These are phyloP conservation scores for Lonicera japonica DNA, from an alignment of 129 eudicot species.

Conservation along the genomic window DNA sequence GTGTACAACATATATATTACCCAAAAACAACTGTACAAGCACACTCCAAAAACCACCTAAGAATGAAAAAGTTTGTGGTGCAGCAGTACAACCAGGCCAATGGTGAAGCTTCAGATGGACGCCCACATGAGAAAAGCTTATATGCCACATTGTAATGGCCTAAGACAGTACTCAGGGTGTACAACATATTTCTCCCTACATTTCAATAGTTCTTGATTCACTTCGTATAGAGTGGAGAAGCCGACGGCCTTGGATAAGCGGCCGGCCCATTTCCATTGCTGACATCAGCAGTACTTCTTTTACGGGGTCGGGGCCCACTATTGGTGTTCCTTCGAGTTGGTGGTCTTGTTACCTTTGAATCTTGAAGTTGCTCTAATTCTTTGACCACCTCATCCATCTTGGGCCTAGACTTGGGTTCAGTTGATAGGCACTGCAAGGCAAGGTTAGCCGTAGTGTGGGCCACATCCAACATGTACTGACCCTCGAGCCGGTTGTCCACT, in stretches of 20 bases:
- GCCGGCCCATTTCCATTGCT: slow-evolving; percentile 4
- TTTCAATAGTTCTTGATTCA: not conserved
- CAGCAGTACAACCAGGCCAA: no score
- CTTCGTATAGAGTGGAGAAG: slow-evolving; percentile 34
- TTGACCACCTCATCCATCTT: slow-evolving; percentile 23
- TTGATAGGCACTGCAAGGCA: slow-evolving; percentile 16
- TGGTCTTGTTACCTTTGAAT: slow-evolving; percentile 1
- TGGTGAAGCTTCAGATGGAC: no score
- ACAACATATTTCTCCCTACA: no score
- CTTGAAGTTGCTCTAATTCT: slow-evolving; percentile 22
- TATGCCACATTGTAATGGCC: no score
- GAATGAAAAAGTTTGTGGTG: no score
- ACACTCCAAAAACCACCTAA: not conserved
- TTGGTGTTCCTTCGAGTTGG: slow-evolving; percentile 31
- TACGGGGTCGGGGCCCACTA: slow-evolving; percentile 27
- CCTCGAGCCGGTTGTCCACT: slow-evolving; percentile 28
- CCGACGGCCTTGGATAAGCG: slow-evolving; percentile 56
- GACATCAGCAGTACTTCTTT: slow-evolving; percentile 31
- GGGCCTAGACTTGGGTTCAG: slow-evolving; percentile 27
- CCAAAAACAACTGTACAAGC: slow-evolving; percentile 32
- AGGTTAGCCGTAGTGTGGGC: slow-evolving; percentile 15
- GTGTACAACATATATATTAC: slow-evolving; percentile 12
- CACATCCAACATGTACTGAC: slow-evolving; percentile 14
- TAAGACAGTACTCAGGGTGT: no score
- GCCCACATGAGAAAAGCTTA: no score